phyloP scores from a whole-genome alignment of 2,329 filamentous ascomycete genomes.

The Helotiales sp. region DNA sequence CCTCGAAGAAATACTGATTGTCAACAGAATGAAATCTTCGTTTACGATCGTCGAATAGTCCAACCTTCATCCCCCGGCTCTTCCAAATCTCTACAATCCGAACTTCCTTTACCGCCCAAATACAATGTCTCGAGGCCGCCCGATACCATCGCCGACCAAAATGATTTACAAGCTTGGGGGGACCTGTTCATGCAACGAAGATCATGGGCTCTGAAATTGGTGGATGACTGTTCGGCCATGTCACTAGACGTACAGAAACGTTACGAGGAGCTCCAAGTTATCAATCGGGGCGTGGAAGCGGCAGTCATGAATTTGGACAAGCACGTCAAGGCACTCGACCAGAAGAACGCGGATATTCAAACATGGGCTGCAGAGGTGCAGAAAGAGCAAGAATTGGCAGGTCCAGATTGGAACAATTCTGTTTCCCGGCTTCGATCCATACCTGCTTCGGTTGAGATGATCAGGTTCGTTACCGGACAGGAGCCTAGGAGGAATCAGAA shows the following conservation, averaged over 20 bases:
- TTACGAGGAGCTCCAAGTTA: constrained; percentile 75
- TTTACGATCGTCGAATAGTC: constrained; percentile 84
- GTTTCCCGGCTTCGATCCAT: constrained; percentile 68
- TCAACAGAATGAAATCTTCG: constrained; percentile 79
- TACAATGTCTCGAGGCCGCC: constrained; percentile 71
- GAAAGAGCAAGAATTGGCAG: constrained; percentile 68
- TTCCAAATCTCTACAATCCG: constrained; percentile 51
- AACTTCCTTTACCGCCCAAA: constrained; percentile 57
- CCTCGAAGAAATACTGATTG: constrained; percentile 27
- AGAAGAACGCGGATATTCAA: constrained; percentile 72
- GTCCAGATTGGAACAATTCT: constrained; percentile 70
- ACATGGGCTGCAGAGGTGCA: constrained; percentile 72
- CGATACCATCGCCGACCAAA: constrained; percentile 81
- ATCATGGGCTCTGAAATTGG: constrained; percentile 75
- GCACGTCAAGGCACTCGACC: constrained; percentile 73
- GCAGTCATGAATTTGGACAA: constrained; percentile 84
- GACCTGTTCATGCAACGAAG: constrained; percentile 80
- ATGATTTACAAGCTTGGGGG: constrained; percentile 86
- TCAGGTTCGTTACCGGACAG: constrained; percentile 65
- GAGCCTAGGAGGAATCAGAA: constrained; percentile 50
- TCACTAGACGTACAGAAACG: constrained; percentile 65
- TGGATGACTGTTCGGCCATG: constrained; percentile 71
- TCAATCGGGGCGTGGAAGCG: constrained; percentile 79
- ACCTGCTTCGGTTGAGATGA: constrained; percentile 68
- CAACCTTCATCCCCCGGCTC: constrained; percentile 57